Percentiles rank a stretch among this genome's conserved stretches.
Evolutionary conservation across 164 flowering plant genomes (phyloP).

Genomic region (Vitis rotundifolia): DNA sequence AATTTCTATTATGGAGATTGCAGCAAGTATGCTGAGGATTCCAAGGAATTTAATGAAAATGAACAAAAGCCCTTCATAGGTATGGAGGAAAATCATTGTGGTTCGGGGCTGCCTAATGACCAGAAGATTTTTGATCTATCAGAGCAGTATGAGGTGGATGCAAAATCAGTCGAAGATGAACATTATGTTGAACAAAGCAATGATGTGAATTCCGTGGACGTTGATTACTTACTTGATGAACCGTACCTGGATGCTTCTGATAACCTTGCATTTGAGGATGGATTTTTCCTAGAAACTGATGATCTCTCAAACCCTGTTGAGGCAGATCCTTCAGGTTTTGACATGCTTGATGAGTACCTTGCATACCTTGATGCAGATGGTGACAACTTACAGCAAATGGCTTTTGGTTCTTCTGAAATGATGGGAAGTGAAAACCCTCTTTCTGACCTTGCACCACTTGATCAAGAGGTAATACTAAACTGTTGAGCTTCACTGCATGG

Average conservation of each 20-base stretch:
- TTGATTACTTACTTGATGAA: conserved; percentile 28
- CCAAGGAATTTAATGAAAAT: conserved; percentile 13
- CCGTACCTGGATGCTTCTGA: conserved; percentile 36
- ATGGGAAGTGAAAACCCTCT: conserved; percentile 19
- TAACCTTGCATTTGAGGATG: conserved; percentile 26
- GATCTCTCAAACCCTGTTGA: conserved; percentile 38
- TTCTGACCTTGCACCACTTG: conserved; percentile 11
- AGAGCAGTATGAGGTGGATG: conserved; percentile 20
- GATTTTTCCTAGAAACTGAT: conserved; percentile 43
- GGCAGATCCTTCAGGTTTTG: conserved; percentile 33
- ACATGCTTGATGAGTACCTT: conserved; percentile 51
- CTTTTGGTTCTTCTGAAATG: conserved; percentile 27
- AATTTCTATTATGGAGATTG: conserved; percentile 29
- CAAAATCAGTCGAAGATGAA: conserved; percentile 28
- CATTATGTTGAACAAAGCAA: conserved; percentile 18
- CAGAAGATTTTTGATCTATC: conserved; percentile 23
- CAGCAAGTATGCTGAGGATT: conserved; percentile 24
- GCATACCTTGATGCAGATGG: conserved; percentile 42
- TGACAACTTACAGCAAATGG: conserved; percentile 13
- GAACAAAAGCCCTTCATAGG: conserved; percentile 29
- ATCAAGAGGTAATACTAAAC: conserved; percentile 32
- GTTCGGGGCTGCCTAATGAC: conserved; percentile 11
- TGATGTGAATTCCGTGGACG: conserved; percentile 22
- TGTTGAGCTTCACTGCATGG: not conserved
- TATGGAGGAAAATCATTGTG: conserved; percentile 7